Percentiles rank a stretch among this genome's conserved stretches.
Evolutionary conservation across 768 basidiomycete genomes (phyloP).

Genomic region (Dendrothele bispora): DNA sequence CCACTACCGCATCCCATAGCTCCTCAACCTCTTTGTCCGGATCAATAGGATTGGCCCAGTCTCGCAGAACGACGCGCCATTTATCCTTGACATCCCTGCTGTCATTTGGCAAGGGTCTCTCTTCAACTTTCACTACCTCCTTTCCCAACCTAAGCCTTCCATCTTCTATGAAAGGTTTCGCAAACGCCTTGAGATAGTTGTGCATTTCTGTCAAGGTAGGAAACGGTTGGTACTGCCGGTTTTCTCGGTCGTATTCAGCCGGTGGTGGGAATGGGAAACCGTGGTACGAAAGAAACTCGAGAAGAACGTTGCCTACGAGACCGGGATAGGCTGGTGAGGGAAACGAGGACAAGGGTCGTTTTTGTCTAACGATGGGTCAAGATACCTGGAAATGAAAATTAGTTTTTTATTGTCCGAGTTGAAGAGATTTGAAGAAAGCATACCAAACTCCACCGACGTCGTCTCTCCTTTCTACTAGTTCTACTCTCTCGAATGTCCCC

Average conservation of each 20-base stretch:
- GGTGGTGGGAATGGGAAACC: constrained; percentile 33
- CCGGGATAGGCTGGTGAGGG: constrained; percentile 48
- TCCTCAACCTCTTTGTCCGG: constrained; percentile 30
- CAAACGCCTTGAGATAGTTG: constrained; percentile 34
- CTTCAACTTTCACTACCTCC: constrained; percentile 39
- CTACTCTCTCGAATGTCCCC: constrained; percentile 41
- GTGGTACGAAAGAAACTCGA: constrained; percentile 42
- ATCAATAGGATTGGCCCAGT: constrained; percentile 27
- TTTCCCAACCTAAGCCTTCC: constrained; percentile 36
- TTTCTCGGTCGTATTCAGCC: too few relatives aligned
- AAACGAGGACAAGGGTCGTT: constrained; percentile 32
- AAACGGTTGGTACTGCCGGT: constrained; percentile 35
- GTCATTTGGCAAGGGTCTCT: constrained; percentile 25
- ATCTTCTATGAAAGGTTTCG: constrained; percentile 27
- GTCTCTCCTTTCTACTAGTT: constrained; percentile 44
- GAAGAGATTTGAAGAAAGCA: background rate
- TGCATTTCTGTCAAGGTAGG: constrained; percentile 38
- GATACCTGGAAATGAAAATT: background rate
- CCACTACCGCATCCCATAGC: constrained; percentile 47
- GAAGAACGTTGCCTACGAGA: constrained; percentile 50
- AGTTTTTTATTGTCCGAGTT: background rate
- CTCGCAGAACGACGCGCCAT: constrained; percentile 39
- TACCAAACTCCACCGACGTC: constrained; percentile 54
- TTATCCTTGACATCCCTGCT: constrained; percentile 22
- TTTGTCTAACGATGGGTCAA: background rate